Conservation (phyloP, 1,139 yeast genomes). For the Candida tetrigidarum region DNA sequence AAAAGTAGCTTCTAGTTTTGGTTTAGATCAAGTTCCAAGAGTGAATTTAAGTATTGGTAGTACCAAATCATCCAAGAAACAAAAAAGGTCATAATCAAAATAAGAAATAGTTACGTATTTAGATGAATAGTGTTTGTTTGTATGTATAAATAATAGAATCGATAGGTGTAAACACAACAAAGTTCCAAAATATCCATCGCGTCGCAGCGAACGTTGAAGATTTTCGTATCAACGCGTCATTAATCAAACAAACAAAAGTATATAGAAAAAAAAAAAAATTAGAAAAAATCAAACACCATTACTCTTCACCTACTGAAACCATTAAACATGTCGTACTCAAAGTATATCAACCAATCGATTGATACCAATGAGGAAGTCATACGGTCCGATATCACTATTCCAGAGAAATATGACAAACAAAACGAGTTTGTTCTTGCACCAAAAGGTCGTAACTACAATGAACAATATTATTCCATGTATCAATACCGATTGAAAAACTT, state of each 20-base stretch:
- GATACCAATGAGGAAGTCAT: not conserved
- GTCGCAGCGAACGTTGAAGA: too few relatives aligned
- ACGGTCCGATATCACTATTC: not conserved
- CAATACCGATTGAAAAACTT: slow-evolving; percentile 61
- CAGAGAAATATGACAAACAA: slow-evolving; percentile 9
- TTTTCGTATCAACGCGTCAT: too few relatives aligned
- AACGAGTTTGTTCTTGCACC: slow-evolving; percentile 22
- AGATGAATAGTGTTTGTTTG: slow-evolving; percentile 6
- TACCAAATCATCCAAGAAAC: slow-evolving; percentile 64
- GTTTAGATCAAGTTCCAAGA: slow-evolving; percentile 95
- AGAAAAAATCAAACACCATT: not conserved
- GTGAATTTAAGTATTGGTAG: slow-evolving; percentile 96
- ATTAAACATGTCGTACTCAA: slow-evolving; percentile 3
- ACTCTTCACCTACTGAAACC: not conserved
- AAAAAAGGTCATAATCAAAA: slow-evolving; percentile 36
- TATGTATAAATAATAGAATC: not conserved
- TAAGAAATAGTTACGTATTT: too few relatives aligned
- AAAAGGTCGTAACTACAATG: slow-evolving; percentile 55
- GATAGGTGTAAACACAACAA: too few relatives aligned
- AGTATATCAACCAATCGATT: slow-evolving; percentile 3
- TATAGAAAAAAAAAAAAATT: not conserved
- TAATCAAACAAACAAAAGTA: not conserved
- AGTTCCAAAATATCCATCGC: too few relatives aligned
- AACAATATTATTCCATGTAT: slow-evolving; percentile 79
- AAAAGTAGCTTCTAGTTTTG: slow-evolving; percentile 94